Conservation (phyloP, 306 rosid genomes). For the Ormosia semicastrata region DNA sequence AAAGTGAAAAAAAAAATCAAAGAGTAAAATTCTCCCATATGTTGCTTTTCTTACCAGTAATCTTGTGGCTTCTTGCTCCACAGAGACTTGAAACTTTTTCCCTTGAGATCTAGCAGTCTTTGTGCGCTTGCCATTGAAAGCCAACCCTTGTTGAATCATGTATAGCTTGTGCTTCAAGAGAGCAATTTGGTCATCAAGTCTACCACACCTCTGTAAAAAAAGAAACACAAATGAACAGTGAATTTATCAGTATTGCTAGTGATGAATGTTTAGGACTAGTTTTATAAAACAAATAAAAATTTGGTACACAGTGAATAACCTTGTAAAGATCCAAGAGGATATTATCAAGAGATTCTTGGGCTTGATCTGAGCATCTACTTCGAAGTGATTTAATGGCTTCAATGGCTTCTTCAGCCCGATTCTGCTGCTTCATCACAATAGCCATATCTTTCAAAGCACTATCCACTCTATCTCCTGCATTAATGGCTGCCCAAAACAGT, state of each 20-base stretch:
- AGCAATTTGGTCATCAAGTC: slow-evolving; percentile 83
- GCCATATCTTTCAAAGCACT: slow-evolving; percentile 99
- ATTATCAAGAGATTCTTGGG: slow-evolving; percentile 97
- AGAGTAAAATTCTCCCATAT: neutral
- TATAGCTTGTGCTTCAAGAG: slow-evolving; percentile 79
- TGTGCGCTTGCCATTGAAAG: slow-evolving; percentile 96
- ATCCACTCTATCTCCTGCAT: slow-evolving; percentile 95
- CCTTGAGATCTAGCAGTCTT: slow-evolving; percentile 98
- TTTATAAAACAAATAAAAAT: neutral
- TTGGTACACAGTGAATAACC: slow-evolving; percentile 33
- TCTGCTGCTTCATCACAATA: slow-evolving; percentile 97
- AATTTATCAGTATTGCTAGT: neutral
- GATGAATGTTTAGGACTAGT: neutral
- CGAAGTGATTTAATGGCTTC: slow-evolving; percentile 92
- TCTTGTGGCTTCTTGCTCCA: slow-evolving; percentile 98
- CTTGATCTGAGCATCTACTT: slow-evolving; percentile 86
- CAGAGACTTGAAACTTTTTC: slow-evolving; percentile 96
- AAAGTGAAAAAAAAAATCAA: neutral
- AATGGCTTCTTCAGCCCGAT: slow-evolving; percentile 92
- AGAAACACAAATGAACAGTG: neutral
- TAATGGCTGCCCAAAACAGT: slow-evolving; percentile 94
- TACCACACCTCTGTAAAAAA: slow-evolving; percentile 80
- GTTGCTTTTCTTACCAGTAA: slow-evolving; percentile 55
- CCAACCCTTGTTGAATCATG: slow-evolving; percentile 91
- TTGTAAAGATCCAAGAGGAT: slow-evolving; percentile 93